Evolutionary conservation across 2,329 filamentous ascomycete genomes (phyloP), one percentile per base, ranked within the genome.

Genomic region (Zarea fungicola): DNA sequence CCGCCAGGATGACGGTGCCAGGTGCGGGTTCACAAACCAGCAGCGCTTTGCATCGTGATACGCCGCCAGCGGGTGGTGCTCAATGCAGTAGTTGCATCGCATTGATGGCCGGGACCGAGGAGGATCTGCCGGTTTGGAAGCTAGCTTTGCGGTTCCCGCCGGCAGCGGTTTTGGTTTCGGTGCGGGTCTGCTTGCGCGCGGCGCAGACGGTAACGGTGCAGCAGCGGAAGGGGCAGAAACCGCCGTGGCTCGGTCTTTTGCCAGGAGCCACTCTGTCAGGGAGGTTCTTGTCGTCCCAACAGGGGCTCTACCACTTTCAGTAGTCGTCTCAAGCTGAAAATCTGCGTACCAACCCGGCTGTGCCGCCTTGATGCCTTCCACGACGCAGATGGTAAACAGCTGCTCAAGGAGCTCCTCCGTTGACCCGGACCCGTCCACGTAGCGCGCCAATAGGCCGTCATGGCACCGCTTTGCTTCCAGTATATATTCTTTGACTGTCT

Each of bases 211-310:
- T n/a, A n/a, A n/a, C n/a, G 28, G 28, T 29, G 28, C 28, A 8
- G 28, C 28, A 14, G 28, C 28, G 28, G 28, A 8, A 8, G 28
- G 7, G 28, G 7, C 14, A 8, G 7, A 8, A 8, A 14, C 28
- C 8, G 28, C 28, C 8, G 28, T 25, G 23, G 21, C 36, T 13
- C 3, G n/a, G 9, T 48, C 39, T 31, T 48, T 48, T 28, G 16
- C 26, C 22, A 48, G 18, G 13, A 48, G 31, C 46, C 46, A 48
- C 21, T 28, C 46, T 5, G 46, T 48, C 14, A 42, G 37, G 16
- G 28, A 28, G 1, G 29, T 23, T 5, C 39, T 37, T n/a, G 37
- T 42, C 14, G 26, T 21, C n/a, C 26, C 18, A 40, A 28, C 14
- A 21, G 19, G 26, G 22, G 18, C 9, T 41, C n/a, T 18, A 23